Evolutionary conservation across 1,284 basidiomycete species (phyloP).

Genomic region (Heterobasidion parviporum): DNA sequence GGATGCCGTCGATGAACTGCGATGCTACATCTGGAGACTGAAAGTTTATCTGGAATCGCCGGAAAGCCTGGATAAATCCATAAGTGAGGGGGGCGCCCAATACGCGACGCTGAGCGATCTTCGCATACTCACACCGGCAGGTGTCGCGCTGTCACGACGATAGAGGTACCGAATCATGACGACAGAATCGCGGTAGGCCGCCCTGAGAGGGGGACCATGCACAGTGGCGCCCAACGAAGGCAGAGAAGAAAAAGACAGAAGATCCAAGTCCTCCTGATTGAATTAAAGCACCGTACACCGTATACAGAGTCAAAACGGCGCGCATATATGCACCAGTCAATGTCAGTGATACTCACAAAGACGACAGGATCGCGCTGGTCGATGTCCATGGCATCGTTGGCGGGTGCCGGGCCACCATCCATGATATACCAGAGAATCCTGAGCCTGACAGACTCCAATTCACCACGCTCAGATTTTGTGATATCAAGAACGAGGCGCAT

Average conservation of each 20-base stretch:
- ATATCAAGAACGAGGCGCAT: slow-evolving; percentile 57
- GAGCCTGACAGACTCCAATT: slow-evolving; percentile 52
- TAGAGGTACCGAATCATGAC: slow-evolving; percentile 69
- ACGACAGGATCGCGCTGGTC: slow-evolving; percentile 43
- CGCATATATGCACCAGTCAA: slow-evolving; percentile 4
- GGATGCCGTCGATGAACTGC: slow-evolving; percentile 54
- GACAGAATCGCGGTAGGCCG: slow-evolving; percentile 61
- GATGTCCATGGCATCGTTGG: slow-evolving; percentile 21
- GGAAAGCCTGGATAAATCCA: slow-evolving; percentile 27
- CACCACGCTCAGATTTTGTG: slow-evolving; percentile 36
- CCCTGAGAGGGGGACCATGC: slow-evolving; percentile 62
- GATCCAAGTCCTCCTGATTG: slow-evolving; percentile 57
- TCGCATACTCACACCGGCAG: neutral
- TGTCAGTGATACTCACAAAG: slow-evolving; percentile 41
- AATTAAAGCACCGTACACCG: too few species aligned
- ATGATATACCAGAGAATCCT: slow-evolving; percentile 59
- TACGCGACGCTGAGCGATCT: slow-evolving; percentile 22
- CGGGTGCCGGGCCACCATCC: slow-evolving; percentile 16
- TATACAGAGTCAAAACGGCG: slow-evolving; percentile 18
- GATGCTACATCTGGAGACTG: slow-evolving; percentile 34
- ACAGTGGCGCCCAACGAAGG: slow-evolving; percentile 8
- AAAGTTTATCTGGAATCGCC: slow-evolving; percentile 71
- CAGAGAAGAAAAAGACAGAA: slow-evolving; percentile 47
- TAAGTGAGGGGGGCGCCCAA: neutral
- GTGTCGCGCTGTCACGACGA: slow-evolving; percentile 20